Evolutionary conservation across 176 grass and related monocot genomes (phyloP).

Genomic region (Coix lacrymajobi): DNA sequence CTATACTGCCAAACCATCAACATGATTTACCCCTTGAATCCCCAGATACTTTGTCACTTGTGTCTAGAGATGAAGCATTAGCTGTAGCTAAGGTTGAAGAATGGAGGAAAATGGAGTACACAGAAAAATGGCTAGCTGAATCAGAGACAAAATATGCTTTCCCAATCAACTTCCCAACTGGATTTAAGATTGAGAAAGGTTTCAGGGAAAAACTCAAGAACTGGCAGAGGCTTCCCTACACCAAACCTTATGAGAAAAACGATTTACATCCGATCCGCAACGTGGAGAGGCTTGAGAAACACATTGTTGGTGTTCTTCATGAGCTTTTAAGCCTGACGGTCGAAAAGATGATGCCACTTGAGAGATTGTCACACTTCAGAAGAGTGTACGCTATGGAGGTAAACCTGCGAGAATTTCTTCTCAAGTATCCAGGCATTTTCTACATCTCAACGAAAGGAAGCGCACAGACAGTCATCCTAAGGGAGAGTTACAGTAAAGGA

Average conservation of each 20-base stretch:
- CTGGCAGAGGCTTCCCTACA: conserved; percentile 63
- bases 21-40: conserved; percentile 29
- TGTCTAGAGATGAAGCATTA: conserved; percentile 31
- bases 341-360: conserved; percentile 51
- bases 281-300: conserved; percentile 38
- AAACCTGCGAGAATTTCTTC: conserved; percentile 54
- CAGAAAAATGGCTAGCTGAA: conserved; percentile 57
- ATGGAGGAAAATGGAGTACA: conserved; percentile 63
- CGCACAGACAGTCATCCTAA: conserved; percentile 45
- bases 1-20: conserved; percentile 36
- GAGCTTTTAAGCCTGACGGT: conserved; percentile 47
- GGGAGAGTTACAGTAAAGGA: conserved; percentile 55
- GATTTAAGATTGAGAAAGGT: conserved; percentile 58
- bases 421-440: conserved; percentile 67
- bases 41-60: conserved; percentile 40
- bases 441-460: conserved; percentile 69
- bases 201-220: conserved; percentile 49
- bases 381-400: conserved; percentile 51
- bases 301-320: conserved; percentile 57
- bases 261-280: conserved; percentile 18
- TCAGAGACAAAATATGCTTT: conserved; percentile 61
- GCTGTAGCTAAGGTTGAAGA: conserved; percentile 50
- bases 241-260: conserved; percentile 54
- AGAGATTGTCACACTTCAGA: conserved; percentile 55
- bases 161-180: conserved; percentile 45